phyloP scores from a whole-genome alignment of 257 asterid species.

The Solanum pimpinellifolium region DNA sequence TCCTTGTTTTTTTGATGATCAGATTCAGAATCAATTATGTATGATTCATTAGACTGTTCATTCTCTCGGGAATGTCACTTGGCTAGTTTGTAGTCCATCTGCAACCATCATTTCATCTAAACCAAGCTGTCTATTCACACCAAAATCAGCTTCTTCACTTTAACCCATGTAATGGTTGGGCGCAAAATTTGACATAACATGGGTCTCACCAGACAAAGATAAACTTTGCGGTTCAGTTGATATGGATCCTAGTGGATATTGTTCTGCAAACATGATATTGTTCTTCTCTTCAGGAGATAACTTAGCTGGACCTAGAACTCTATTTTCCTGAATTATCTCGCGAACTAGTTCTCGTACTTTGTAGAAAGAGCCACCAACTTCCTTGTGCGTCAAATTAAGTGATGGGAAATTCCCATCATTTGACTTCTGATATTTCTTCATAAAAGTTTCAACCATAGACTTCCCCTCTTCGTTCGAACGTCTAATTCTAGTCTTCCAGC shows the following conservation, averaged over 20 bases:
- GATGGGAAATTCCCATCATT: slow-evolving; percentile 71
- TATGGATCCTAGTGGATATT: slow-evolving; percentile 53
- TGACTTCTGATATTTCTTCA: slow-evolving; percentile 54
- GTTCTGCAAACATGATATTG: slow-evolving; percentile 28
- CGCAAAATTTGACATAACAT: not conserved
- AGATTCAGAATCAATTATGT: slow-evolving; percentile 5
- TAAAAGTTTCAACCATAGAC: slow-evolving; percentile 69
- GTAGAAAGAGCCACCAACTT: slow-evolving; percentile 94
- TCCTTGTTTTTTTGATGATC: slow-evolving; percentile 10
- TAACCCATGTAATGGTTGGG: slow-evolving; percentile 7
- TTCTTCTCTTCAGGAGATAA: slow-evolving; percentile 27
- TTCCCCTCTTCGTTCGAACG: slow-evolving; percentile 92
- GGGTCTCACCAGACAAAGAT: slow-evolving; percentile 17
- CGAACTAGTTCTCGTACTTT: slow-evolving; percentile 79
- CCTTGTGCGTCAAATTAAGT: slow-evolving; percentile 79
- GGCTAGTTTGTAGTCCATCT: not conserved
- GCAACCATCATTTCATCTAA: not conserved
- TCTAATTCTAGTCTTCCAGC: slow-evolving; percentile 67
- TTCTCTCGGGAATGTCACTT: not conserved
- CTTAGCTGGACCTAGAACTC: slow-evolving; percentile 74
- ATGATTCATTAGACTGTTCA: slow-evolving; percentile 10
- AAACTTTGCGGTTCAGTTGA: slow-evolving; percentile 44
- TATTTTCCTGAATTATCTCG: slow-evolving; percentile 85
- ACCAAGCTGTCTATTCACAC: not conserved
- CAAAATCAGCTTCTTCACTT: slow-evolving; percentile 18